A percentile compares a stretch with the other conserved stretches of the same genome.
These are phyloP conservation scores for Globisporangium cederbergense DNA, from an alignment of 352 stramenopile species.

Conservation along the genomic window DNA sequence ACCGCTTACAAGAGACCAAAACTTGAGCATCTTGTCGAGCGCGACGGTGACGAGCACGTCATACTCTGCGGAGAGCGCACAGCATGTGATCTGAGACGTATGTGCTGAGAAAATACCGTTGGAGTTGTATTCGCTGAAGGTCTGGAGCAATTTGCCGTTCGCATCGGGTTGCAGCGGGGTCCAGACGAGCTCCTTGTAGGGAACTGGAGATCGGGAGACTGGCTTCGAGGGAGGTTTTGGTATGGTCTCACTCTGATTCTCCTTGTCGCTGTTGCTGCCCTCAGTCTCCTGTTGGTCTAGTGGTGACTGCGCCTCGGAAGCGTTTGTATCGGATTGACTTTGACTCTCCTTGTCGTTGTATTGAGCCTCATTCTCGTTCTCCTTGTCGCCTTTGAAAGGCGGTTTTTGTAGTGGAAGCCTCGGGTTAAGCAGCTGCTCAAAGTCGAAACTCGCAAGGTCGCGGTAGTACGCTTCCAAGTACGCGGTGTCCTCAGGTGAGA, in stretches of 20 bases:
- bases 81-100: conserved; percentile 41
- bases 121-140: conserved; percentile 21
- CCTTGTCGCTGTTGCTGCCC: not conserved
- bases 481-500: conserved; percentile 9
- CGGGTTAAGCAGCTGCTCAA: conserved; percentile 47
- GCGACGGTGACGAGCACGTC: conserved; percentile 47
- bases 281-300: not conserved
- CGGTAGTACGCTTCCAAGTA: conserved; percentile 22
- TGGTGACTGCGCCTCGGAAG: not conserved
- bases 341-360: not conserved
- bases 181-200: conserved; percentile 8
- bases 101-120: conserved; percentile 40
- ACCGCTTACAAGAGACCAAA: conserved; percentile 36
- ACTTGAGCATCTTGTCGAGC: conserved; percentile 42
- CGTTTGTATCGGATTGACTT: not conserved
- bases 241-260: not conserved
- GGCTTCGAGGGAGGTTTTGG: not conserved
- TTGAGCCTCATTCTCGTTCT: not conserved
- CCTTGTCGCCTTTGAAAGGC: not conserved
- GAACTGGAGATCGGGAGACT: not conserved
- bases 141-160: conserved; percentile 19
- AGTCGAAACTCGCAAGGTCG: conserved; percentile 49
- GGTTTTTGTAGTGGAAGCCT: conserved; percentile 4
- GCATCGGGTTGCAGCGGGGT: conserved; percentile 12
- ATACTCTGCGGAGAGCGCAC: conserved; percentile 33